These are phyloP conservation scores for Saccharomyces pastorianus DNA, from an alignment of 1,139 yeast species.

Conservation along the genomic window DNA sequence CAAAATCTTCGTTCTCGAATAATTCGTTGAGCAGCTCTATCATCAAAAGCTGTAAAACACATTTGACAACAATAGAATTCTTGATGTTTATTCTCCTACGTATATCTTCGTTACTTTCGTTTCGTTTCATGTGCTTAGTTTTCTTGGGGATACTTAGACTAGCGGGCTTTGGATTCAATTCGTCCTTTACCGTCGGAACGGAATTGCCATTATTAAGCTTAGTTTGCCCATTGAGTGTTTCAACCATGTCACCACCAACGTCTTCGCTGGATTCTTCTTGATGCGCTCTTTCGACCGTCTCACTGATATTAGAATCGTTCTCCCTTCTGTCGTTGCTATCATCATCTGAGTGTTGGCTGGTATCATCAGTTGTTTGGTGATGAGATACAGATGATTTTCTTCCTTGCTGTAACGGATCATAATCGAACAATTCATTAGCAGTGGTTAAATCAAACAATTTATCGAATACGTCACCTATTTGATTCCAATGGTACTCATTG, in stretches of 20 bases:
- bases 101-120: constrained; percentile 27
- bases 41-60: constrained; percentile 81
- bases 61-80: constrained; percentile 80
- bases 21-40: constrained; percentile 81
- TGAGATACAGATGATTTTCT: constrained; percentile 16
- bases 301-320: constrained; percentile 7
- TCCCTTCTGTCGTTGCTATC: constrained; percentile 2
- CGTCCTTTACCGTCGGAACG: constrained; percentile 1
- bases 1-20: constrained; percentile 59
- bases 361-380: neutral
- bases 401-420: constrained; percentile 48
- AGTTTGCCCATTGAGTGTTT: constrained; percentile 9
- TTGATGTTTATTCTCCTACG: constrained; percentile 42
- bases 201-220: neutral
- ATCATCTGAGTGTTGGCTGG: neutral
- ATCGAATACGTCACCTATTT: constrained; percentile 54
- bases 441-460: constrained; percentile 73
- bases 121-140: constrained; percentile 13
- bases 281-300: constrained; percentile 28
- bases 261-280: constrained; percentile 31
- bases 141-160: constrained; percentile 7
- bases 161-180: neutral
- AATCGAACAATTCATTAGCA: constrained; percentile 73
- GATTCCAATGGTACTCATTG: constrained; percentile 61
- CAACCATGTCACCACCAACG: constrained; percentile 25